Base-by-base conservation (phyloP, 192 early-diverging fungal species). In the Rhizoclosmatium globosum region DNA sequence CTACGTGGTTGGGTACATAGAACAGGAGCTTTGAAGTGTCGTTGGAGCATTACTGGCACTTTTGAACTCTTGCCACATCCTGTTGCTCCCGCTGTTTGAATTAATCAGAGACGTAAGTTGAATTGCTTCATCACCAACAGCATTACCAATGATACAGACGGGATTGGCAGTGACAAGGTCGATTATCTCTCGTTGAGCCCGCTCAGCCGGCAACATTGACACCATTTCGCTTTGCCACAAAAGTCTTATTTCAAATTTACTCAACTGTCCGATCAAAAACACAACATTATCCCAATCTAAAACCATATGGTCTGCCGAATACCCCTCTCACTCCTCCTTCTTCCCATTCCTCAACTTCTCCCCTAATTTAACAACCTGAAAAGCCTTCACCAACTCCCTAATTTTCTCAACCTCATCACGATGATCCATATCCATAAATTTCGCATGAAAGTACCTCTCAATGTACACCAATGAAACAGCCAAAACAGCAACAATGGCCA, bases 1-100 rank as follows among this genome's bases (percentile, higher is more conserved):
- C 95, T 92, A 48, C 95, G 92, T 21, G 95, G 95, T 76, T 96
- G 94, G 2, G 95, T 96, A n/a, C 56, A 57, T n/a, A 57, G 56
- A 57, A 57, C 21, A 13, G 56, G 56, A 13, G 13, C 15, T n/a
- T 57, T 57, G 56, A 57, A 57, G 21, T 57, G 1, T n/a, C 21
- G 56, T 57, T 57, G 56, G 13, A 57, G 56, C 13, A 57, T 57
- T n/a, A 17, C 15, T n/a, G 56, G 56, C 15, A 57, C 21, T 57
- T 57, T 57, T 13, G 56, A 57, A 57, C 56, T 57, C 56, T 57
- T 57, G 56, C 56, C 56, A 1, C 56, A 17, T 13, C 56, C 56
- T 57, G 56, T 57, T 17, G 56, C 56, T 13, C 56, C 56, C 15
- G 21, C 56, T 57, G n/a, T n/a, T 13, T 57, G 56, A 13, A 13